Percentiles rank a stretch among this genome's conserved stretches.
Conservation (phyloP, 768 basidiomycete genomes). For the Porpolomopsis calyptriformis region DNA sequence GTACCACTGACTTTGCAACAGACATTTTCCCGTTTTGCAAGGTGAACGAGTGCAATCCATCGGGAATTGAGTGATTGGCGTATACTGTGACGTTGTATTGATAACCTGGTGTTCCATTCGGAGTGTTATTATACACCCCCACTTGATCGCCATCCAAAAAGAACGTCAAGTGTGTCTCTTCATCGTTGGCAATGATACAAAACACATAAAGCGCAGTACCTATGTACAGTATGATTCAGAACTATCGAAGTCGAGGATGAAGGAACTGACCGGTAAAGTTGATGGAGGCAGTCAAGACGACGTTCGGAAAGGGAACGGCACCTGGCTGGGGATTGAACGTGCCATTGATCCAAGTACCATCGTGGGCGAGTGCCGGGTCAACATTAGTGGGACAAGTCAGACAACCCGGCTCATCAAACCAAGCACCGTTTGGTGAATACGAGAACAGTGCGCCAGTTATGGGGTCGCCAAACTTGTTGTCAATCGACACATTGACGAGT, state of each 20-base stretch:
- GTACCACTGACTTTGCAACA: slow-evolving; percentile 16
- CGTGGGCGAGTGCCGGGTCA: slow-evolving; percentile 11
- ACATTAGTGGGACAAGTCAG: slow-evolving; percentile 18
- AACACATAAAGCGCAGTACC: slow-evolving; percentile 37
- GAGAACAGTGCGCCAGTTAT: slow-evolving; percentile 20
- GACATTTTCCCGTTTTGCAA: slow-evolving; percentile 19
- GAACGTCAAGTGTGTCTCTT: slow-evolving; percentile 22
- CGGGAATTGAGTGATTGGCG: slow-evolving; percentile 14
- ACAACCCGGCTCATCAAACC: slow-evolving; percentile 23
- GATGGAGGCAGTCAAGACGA: slow-evolving; percentile 19
- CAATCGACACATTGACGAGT: slow-evolving; percentile 31
- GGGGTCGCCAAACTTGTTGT: slow-evolving; percentile 28
- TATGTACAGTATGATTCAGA: slow-evolving; percentile 9
- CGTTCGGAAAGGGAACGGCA: slow-evolving; percentile 10
- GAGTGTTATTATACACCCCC: slow-evolving; percentile 15
- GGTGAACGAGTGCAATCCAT: slow-evolving; percentile 19
- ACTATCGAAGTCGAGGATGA: background rate
- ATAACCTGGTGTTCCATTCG: slow-evolving; percentile 10
- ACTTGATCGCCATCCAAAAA: slow-evolving; percentile 22
- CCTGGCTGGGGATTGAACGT: slow-evolving; percentile 12
- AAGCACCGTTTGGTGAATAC: slow-evolving; percentile 24
- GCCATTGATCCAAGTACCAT: slow-evolving; percentile 8
- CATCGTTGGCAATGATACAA: slow-evolving; percentile 23
- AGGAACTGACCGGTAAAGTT: slow-evolving; percentile 24
- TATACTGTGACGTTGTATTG: slow-evolving; percentile 24